phyloP scores from a whole-genome alignment of 2,329 filamentous ascomycete genomes.

The Davidsoniella neocaledoniae region DNA sequence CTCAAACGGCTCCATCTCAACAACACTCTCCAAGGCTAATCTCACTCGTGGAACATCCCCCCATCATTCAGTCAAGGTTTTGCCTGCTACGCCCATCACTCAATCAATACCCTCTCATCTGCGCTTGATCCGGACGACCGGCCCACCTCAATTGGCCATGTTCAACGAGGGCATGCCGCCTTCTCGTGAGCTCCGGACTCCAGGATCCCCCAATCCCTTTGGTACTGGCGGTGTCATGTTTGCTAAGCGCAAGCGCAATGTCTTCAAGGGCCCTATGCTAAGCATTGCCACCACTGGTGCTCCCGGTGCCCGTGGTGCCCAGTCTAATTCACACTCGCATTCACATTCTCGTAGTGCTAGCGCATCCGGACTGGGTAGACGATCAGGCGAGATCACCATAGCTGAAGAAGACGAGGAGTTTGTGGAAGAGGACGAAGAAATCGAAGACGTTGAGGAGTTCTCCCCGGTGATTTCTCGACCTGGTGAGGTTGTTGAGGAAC shows the following conservation, averaged over 20 bases:
- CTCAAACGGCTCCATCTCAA: conserved; percentile 57
- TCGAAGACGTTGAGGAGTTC: conserved; percentile 25
- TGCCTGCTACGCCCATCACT: conserved; percentile 70
- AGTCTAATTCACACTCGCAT: conserved; percentile 22
- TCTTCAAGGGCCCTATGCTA: conserved; percentile 67
- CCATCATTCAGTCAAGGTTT: conserved; percentile 84
- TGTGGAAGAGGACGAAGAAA: conserved; percentile 27
- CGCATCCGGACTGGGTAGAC: conserved; percentile 43
- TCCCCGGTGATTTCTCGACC: conserved; percentile 7
- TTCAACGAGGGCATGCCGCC: conserved; percentile 44
- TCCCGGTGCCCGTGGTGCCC: conserved; percentile 18
- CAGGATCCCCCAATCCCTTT: conserved; percentile 41
- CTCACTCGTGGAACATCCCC: conserved; percentile 53
- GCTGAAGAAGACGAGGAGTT: conserved; percentile 46
- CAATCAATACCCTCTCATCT: conserved; percentile 70
- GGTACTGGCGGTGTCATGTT: conserved; percentile 48
- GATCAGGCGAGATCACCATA: conserved; percentile 61
- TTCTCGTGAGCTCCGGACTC: conserved; percentile 23
- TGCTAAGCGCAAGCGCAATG: conserved; percentile 61
- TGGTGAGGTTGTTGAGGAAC: conserved; percentile 10
- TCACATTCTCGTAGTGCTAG: conserved; percentile 43
- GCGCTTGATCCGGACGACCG: conserved; percentile 52
- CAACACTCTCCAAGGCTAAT: conserved; percentile 49
- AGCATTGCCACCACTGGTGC: conserved; percentile 23
- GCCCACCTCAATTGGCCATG: conserved; percentile 31